Conservation (phyloP, 257 asterid species). For the Gynochthodes officinalis region DNA sequence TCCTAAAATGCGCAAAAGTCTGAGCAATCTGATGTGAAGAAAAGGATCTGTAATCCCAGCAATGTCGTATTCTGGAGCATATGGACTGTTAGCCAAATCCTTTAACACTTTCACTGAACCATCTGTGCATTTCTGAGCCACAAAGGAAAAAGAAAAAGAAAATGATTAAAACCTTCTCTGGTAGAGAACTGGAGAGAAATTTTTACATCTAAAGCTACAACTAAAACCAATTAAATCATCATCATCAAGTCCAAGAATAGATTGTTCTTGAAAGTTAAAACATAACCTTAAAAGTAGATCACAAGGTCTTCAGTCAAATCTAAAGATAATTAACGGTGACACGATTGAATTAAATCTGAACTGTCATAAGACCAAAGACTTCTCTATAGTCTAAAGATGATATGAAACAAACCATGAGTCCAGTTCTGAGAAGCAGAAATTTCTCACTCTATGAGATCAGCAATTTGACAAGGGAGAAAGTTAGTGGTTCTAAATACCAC, state of each 20-base stretch:
- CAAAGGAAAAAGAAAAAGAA: constrained; percentile 12
- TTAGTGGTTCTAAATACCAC: background rate
- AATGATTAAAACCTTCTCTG: constrained; percentile 8
- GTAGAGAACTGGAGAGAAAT: background rate
- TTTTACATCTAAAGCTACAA: constrained; percentile 3
- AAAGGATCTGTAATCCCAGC: constrained; percentile 96
- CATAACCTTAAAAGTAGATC: background rate
- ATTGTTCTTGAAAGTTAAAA: background rate
- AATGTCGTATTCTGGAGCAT: constrained; percentile 92
- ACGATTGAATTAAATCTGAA: background rate
- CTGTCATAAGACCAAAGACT: background rate
- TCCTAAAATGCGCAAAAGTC: constrained; percentile 78
- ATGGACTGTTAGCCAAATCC: constrained; percentile 91
- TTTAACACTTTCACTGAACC: constrained; percentile 78
- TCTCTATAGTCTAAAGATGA: background rate
- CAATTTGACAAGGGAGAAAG: background rate
- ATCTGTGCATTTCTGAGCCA: constrained; percentile 79
- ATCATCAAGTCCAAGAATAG: background rate
- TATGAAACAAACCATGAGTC: background rate
- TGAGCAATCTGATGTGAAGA: constrained; percentile 86
- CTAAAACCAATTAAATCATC: background rate
- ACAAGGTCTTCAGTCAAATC: background rate
- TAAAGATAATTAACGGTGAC: background rate
- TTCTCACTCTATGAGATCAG: background rate
- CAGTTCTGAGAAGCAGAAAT: background rate